Evolutionary conservation across 352 stramenopile species (phyloP), one percentile per base, ranked within the genome.

Genomic region (Globisporangium barbulae): DNA sequence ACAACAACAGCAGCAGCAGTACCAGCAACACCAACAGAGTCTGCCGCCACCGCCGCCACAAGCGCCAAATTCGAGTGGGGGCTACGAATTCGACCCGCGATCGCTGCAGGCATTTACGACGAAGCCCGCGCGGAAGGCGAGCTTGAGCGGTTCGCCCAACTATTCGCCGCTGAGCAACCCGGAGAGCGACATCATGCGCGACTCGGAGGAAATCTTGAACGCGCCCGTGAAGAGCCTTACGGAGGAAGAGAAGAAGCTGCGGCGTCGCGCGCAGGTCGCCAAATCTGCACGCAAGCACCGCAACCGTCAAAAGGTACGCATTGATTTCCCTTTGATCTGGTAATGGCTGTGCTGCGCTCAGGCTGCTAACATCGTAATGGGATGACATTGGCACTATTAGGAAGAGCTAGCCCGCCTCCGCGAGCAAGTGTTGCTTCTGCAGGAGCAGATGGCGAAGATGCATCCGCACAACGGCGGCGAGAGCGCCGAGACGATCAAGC

Each of bases 191-290:
- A 45, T 65, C 25, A 44, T 82, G 28, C 73, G 71, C 30, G 79
- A 91, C 71, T 88, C 79, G 57, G 82, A 93, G 59, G 83, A 91
- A 58, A 88, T 93, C 65, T 62, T 93, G n/a, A 88, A 87, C 25
- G 82, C 81, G 45, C 85, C 85, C 2, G 82, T 93, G 2, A 90
- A 90, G 68, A 90, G 75, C 53, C 73, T 93, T n/a, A 93, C 75
- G 0, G 85, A 93, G 63, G 81, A 93, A 48, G 85, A 93, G 61
- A 93, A 93, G 62, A 93, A 93, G 69, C 72, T 91, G 35, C 81
- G 85, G 37, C 71, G 85, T 21, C 81, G 85, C 54, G 85, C 85
- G 1, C 85, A 93, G 70, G 85, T 93, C 61, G 85, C 85, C 58
- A 93, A 93, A 64, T 91, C 81, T 1, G 85, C 85, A 22, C 77